A percentile compares a stretch with the other conserved stretches of the same genome.
Evolutionary conservation across 2,329 filamentous ascomycete genomes (phyloP).

Genomic region (Botrytis porri): DNA sequence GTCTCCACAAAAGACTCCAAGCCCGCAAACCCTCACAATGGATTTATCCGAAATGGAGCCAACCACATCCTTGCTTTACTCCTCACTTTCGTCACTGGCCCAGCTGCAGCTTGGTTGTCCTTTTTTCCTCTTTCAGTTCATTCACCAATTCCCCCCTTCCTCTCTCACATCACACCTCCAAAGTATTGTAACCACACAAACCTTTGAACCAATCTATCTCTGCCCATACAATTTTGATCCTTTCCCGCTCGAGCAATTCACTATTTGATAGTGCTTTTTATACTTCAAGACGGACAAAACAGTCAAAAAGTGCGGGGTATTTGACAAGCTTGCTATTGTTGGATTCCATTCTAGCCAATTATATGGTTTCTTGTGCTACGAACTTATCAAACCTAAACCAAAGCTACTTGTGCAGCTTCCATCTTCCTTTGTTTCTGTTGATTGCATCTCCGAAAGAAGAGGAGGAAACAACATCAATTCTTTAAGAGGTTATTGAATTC

Average conservation of each 20-base stretch:
- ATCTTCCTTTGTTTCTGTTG: slow-evolving; percentile 18
- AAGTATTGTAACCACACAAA: slow-evolving; percentile 5
- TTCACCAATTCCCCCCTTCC: not conserved
- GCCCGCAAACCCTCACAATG: not conserved
- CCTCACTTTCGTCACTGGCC: slow-evolving; percentile 8
- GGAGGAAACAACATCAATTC: not conserved
- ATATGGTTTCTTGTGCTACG: slow-evolving; percentile 9
- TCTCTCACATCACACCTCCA: not conserved
- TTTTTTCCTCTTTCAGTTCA: not conserved
- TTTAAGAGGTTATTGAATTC: not conserved
- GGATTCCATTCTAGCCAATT: slow-evolving; percentile 2
- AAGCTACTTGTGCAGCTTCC: slow-evolving; percentile 15
- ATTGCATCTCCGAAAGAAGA: slow-evolving; percentile 2
- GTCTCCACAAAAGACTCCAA: slow-evolving; percentile 5
- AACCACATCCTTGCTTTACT: slow-evolving; percentile 4
- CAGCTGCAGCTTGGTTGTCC: not conserved
- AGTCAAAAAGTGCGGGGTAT: slow-evolving; percentile 18
- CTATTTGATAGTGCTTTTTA: not conserved
- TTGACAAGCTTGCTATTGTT: slow-evolving; percentile 9
- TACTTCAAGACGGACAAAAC: not conserved
- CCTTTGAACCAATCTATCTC: not conserved
- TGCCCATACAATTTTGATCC: not conserved
- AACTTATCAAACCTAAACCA: not conserved
- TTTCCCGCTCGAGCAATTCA: not conserved
- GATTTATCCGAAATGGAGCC: slow-evolving; percentile 13